Base-by-base conservation (phyloP, 768 basidiomycete species). In the Phaeotremella skinneri region DNA sequence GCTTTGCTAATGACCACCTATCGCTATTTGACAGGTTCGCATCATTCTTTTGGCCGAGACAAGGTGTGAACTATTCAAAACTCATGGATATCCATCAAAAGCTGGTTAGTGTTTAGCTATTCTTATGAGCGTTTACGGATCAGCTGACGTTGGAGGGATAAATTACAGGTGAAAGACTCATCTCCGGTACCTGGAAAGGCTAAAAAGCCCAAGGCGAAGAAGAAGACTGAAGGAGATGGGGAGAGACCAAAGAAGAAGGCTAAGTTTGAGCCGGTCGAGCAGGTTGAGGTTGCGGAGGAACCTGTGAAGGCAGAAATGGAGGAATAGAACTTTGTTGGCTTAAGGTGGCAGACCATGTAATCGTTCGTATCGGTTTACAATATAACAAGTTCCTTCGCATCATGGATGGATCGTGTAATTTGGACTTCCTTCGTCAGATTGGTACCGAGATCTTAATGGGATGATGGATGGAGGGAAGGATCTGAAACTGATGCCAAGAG, bases 11-110 rank as follows among this genome's bases (percentile, higher is more conserved):
- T 49, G 41, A 42, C 41, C n/a, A n/a, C n/a, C n/a, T n/a, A 27
- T 29, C 53, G 30, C 20, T 23, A 20, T 50, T 42, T 11, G 20
- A 31, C 52, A 92, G 90, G 32, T 97, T 97, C 64, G 91, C 96
- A 47, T 92, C 91, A 2, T 82, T 91, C 55, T 97, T 97, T 79
- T 97, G 93, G 93, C 93, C 93, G 4, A 90, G 94, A 81, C 90
- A 93, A 78, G 75, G 76, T 34, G 92, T 97, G 64, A 91, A 88
- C 75, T 90, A 91, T 13, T 85, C 84, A 16, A 96, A 96, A 78
- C 80, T 97, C 37, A 89, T 93, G 77, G 91, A 91, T 73, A 94
- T 97, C 43, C 91, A 96, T 70, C 88, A 89, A 16, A 96, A 96
- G 79, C 91, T 96, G 88, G 89, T 67, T 34, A 56, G 68, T 27